These are phyloP conservation scores for Vitis labrusca DNA, from an alignment of 164 flowering plant species.

Conservation along the genomic window DNA sequence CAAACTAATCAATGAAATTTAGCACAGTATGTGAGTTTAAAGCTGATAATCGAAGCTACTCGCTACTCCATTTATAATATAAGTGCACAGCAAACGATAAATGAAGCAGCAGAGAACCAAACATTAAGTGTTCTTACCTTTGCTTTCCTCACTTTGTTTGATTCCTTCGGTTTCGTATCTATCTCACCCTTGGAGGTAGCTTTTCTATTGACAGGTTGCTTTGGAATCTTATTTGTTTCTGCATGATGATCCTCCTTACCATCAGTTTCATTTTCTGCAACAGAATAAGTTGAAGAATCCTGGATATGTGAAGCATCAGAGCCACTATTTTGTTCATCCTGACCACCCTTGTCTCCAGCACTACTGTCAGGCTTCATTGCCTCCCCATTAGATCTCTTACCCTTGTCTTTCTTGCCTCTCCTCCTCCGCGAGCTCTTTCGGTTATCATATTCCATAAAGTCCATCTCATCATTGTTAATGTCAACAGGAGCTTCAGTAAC, in stretches of 20 bases:
- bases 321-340: slow-evolving; percentile 23
- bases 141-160: slow-evolving; percentile 62
- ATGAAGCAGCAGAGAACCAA: neutral
- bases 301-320: slow-evolving; percentile 13
- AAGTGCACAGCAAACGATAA: neutral
- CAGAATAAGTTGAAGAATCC: slow-evolving; percentile 23
- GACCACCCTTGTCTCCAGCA: neutral
- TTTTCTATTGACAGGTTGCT: slow-evolving; percentile 36
- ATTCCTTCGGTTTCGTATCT: slow-evolving; percentile 35
- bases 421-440: slow-evolving; percentile 52
- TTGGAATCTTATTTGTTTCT: slow-evolving; percentile 24
- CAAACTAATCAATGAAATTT: too few relatives aligned
- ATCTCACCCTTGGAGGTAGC: slow-evolving; percentile 31
- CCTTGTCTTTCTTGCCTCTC: slow-evolving; percentile 41
- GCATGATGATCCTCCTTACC: slow-evolving; percentile 16
- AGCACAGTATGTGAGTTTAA: too few relatives aligned
- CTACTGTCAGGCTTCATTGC: neutral
- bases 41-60: too few relatives aligned
- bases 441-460: slow-evolving; percentile 52
- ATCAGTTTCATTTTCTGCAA: slow-evolving; percentile 24
- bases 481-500: slow-evolving; percentile 16
- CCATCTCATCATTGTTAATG: slow-evolving; percentile 35
- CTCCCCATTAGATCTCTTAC: slow-evolving; percentile 18
- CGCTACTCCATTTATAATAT: neutral
- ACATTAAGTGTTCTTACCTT: slow-evolving; percentile 43